Base-by-base conservation (phyloP, 345 rosid species). In the Salix exigua region DNA sequence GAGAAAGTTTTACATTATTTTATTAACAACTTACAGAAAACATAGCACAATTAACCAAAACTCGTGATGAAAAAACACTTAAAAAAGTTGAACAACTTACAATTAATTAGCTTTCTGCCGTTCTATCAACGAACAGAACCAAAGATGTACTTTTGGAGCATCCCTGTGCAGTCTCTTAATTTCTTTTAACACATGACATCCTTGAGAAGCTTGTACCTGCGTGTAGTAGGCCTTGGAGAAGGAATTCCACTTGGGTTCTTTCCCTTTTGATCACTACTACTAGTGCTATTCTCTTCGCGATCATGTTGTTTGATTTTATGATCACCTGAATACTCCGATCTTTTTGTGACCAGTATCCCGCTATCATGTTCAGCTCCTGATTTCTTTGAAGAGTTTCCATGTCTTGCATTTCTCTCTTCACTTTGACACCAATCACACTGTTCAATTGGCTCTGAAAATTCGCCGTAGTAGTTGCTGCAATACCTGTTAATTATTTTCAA, bases 171-270 rank as follows among this genome's bases (percentile, higher is more conserved):
- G 53, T 21, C 71, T 44, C 48, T 10, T 35, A 12, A 0, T 35
- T 3, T 25, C 26, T 42, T 51, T 78, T 84, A 95, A 80, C 97
- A 93, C 98, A 95, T 91, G 70, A 95, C 99, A 81, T 95, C 99
- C 89, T 95, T 95, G 81, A 95, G 99, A 76, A 95, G 98, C 98
- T 95, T 95, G 90, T 95, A 95, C 96, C 98, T 91, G 74, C 99
- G 92, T 21, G 99, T 89, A 3, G 96, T 81, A 1, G 95, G 73
- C 80, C 93, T 78, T 1, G 98, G 97, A 68, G 97, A 93, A 30
- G 97, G 96, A 17, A 81, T 81, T 0, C 95, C 87, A 21, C 85
- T 77, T 25, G 77, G 79, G 77, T 76, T 82, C 82, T 83, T 94
- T 64, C 88, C 88, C 81, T 89, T 91, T 23, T n/a, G 63, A 58